Base-by-base conservation (phyloP, 2,329 filamentous ascomycete species). In the Scortechinia acanthostroma region DNA sequence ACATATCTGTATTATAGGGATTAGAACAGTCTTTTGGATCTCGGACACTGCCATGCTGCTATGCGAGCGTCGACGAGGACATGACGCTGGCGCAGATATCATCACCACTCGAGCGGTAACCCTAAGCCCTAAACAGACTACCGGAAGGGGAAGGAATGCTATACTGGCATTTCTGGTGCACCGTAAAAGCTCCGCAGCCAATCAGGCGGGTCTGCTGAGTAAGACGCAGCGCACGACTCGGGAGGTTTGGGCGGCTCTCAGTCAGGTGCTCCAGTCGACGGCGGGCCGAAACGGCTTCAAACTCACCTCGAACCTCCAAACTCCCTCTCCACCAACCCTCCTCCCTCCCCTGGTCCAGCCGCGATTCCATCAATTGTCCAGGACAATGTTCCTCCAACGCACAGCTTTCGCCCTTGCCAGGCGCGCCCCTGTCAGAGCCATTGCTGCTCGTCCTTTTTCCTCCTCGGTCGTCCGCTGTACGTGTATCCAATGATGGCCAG, bases 381-480 rank as follows among this genome's bases (percentile, higher is more conserved):
- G 49, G 48, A 61, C 57, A 59, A 71, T 69, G 69, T 70, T 68
- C 61, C 61, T 64, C 52, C 64, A 64, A 59, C 68, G 65, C 55
- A 63, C 65, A 54, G 66, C 61, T 53, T 63, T 64, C 58, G 59
- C 63, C 55, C 59, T 69, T 51, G 68, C 64, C 46, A 62, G 64
- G 61, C 68, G 66, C 55, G 59, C 64, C 50, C 66, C 66, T 46
- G 53, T 61, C 53, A 56, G 64, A 54, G 59, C 49, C 46, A 42
- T 51, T 40, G 21, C 64, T 50, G 59, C 64, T 49, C 66, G 68
- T 56, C 60, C 65, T 10, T 70, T 71, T 57, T 63, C 67, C 46
- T 64, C 66, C 43, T 63, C 66, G 47, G 52, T 68, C 51, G 53
- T 61, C 54, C 66, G 66, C 57, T 57, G 68, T 71, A 68, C 54